These are phyloP conservation scores for Candida sphagnicola DNA, from an alignment of 805 yeast genomes.

Conservation along the genomic window DNA sequence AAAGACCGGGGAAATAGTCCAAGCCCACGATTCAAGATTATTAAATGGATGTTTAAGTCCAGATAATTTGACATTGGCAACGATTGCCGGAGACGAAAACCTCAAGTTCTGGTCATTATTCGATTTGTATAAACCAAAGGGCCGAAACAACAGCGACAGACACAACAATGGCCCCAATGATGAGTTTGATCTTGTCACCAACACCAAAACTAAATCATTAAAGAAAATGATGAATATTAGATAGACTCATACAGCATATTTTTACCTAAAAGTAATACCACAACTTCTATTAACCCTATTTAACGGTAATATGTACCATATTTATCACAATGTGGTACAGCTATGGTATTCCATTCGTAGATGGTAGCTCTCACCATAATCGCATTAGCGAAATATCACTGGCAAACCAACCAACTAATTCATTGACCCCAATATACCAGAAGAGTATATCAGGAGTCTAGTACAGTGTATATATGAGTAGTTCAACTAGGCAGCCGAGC, in stretches of 20 bases:
- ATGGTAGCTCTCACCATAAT: too few relatives aligned
- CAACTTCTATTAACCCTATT: not conserved
- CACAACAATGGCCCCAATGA: conserved; percentile 12
- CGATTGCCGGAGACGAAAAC: conserved; percentile 95
- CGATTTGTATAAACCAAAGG: conserved; percentile 42
- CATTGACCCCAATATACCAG: too few relatives aligned
- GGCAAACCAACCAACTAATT: too few relatives aligned
- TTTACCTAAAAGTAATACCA: not conserved
- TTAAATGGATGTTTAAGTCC: conserved; percentile 82
- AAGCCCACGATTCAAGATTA: conserved; percentile 89
- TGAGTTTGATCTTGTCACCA: conserved; percentile 8
- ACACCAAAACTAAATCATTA: conserved; percentile 18
- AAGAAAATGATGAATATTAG: conserved; percentile 25
- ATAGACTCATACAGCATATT: conserved; percentile 4
- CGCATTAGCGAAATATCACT: too few relatives aligned
- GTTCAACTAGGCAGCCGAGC: conserved; percentile 16
- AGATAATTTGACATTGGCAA: conserved; percentile 84
- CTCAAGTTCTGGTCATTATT: conserved; percentile 92
- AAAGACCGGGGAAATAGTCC: conserved; percentile 79
- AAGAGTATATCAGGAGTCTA: not conserved
- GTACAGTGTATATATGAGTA: conserved; percentile 1
- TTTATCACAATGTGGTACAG: not conserved
- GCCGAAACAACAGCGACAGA: conserved; percentile 9
- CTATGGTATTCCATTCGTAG: too few relatives aligned
- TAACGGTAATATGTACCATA: not conserved